A percentile compares a stretch with the other conserved stretches of the same genome.
phyloP scores from a whole-genome alignment of 352 stramenopile species.

The Saprolegnia parasitica region DNA sequence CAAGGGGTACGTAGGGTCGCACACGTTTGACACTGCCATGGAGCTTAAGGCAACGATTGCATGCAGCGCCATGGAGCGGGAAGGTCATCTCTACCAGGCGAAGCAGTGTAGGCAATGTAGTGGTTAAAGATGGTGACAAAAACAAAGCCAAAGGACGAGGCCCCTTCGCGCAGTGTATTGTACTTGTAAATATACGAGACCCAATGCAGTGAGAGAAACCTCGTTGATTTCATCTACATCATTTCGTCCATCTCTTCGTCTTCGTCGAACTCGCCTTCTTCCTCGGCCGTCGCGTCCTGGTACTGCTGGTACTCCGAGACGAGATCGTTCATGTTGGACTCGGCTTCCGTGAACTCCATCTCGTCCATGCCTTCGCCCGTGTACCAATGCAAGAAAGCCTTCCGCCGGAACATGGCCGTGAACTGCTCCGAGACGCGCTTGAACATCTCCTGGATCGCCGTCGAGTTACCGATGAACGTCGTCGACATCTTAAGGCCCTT shows the following conservation, averaged over 20 bases:
- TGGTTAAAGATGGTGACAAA: too few relatives aligned
- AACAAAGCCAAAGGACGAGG: slow-evolving; percentile 15
- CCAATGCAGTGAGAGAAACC: slow-evolving; percentile 41
- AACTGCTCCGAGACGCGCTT: slow-evolving; percentile 99
- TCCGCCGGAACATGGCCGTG: slow-evolving; percentile 99
- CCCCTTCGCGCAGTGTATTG: slow-evolving; percentile 38
- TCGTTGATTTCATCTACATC: slow-evolving; percentile 67
- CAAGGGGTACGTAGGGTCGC: too few relatives aligned
- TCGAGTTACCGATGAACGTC: slow-evolving; percentile 99
- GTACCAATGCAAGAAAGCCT: slow-evolving; percentile 99
- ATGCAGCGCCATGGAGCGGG: too few relatives aligned
- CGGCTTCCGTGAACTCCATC: slow-evolving; percentile 99
- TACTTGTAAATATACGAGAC: slow-evolving; percentile 57
- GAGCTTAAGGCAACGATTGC: too few relatives aligned
- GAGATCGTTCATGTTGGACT: slow-evolving; percentile 99
- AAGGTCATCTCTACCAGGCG: too few relatives aligned
- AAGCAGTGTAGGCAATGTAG: too few relatives aligned
- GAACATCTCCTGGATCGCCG: slow-evolving; percentile 99
- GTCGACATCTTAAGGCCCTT: slow-evolving; percentile 98
- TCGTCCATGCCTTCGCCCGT: slow-evolving; percentile 99
- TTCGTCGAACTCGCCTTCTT: slow-evolving; percentile 97
- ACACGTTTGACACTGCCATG: too few relatives aligned
- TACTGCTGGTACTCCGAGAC: slow-evolving; percentile 99
- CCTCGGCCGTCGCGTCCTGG: slow-evolving; percentile 98
- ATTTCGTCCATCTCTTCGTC: slow-evolving; percentile 93